Base-by-base conservation (phyloP, 257 asterid species). In the Fraxinus anomala region DNA sequence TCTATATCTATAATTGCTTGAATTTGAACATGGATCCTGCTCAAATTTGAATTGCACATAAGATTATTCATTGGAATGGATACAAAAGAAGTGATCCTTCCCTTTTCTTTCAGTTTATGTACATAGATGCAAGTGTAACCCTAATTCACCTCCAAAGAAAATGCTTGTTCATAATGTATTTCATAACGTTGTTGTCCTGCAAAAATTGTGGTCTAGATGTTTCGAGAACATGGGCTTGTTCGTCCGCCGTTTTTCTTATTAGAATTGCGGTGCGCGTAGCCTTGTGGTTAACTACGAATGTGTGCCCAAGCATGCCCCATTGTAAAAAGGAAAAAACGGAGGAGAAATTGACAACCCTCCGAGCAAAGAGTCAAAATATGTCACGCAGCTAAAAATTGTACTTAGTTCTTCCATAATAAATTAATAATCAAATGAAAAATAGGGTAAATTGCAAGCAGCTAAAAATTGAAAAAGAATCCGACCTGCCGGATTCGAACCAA, bases 401-500 rank as follows among this genome's bases (percentile, higher is more conserved):
- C 14, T 14, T 9, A 40, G 4, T 40, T 40, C 14, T 40, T 40
- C 14, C 3, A 40, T 11, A 10, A 10, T 1, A 6, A 37, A 31
- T 31, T 37, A 37, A 36, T 39, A 39, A 9, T 37, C 10, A 37
- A 37, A 37, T 37, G 8, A 37, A 7, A 37, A 37, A 7, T 37
- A 37, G 13, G 44, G 1, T 8, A 39, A 39, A 8, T 39, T 8
- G 13, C 12, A 39, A 39, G 44, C 44, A 0, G 13, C 1, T 9
- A 40, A 40, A 40, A 10, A 1, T 1, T 39, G 13, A 1, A 39
- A 8, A 39, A 8, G 3, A 17, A 4, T 86, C 90, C 88, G 82
- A 82, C 83, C 90, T 87, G 80, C 88, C 90, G 88, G 90, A 84
- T 82, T 84, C 88, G 88, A 86, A 84, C 90, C 90, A 87, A 87